Evolutionary conservation across 345 rosid genomes (phyloP), one percentile per base, ranked within the genome.

Genomic region (Brassica rapa): DNA sequence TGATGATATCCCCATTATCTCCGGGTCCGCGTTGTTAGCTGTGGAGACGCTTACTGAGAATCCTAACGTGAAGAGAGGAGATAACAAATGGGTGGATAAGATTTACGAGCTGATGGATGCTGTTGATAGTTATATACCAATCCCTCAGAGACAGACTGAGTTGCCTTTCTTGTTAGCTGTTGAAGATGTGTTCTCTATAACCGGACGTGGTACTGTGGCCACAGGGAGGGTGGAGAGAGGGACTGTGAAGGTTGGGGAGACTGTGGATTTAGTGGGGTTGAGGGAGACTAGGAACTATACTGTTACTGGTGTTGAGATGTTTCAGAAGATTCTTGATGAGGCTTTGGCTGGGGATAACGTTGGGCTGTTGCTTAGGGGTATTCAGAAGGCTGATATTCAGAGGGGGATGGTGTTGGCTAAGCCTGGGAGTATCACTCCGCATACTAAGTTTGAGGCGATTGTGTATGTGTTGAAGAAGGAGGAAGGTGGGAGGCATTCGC

Each of bases 351-450:
- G 97, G 5, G 99, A 95, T 27, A 95, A 93, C 77, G 98, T 93
- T 0, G 98, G 97, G 2, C 80, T 93, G 85, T 87, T 93, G 85
- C 93, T 95, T 80, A 86, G 96, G 83, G 98, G 99, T 71, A 16
- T 95, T 37, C 96, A 90, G 67, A 93, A 93, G 87, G 86, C 73
- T 56, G 98, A 95, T 74, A 91, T 93, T 57, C 93, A 93, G 82
- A 87, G 97, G 83, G 99, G 98, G 77, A 95, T 95, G 99, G 97
- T 93, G 70, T 86, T 96, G 81, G 88, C 97, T 53, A 96, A 93
- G 82, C 95, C 95, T 0, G 93, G 93, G 12, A 81, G 93, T 0
- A 91, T 96, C 32, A 90, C 90, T 4, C 96, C 99, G 0, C 97
- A 90, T 66, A 87, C 92, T 1, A 91, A 96, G 78, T 89, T 93